Conservation (phyloP, 1,284 basidiomycete species). For the Malassezia cuniculi region DNA sequence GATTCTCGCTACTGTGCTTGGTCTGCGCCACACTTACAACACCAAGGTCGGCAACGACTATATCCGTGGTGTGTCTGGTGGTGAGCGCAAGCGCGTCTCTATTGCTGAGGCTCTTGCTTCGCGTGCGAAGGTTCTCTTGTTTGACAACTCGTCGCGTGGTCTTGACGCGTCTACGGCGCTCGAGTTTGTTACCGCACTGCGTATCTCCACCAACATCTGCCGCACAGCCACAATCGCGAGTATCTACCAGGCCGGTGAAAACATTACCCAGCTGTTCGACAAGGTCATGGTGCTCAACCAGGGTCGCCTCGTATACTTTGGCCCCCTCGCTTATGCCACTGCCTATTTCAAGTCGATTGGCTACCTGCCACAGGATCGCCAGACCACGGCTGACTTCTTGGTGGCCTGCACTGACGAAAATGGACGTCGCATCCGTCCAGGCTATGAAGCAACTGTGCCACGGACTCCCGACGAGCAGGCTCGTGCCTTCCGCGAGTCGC, state of each 20-base stretch:
- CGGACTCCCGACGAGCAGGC: constrained; percentile 20
- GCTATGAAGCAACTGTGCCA: constrained; percentile 18
- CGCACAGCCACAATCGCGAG: constrained; percentile 32
- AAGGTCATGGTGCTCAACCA: constrained; percentile 55
- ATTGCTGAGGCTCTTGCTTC: constrained; percentile 46
- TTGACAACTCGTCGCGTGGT: constrained; percentile 47
- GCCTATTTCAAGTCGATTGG: constrained; percentile 61
- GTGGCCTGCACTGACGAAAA: constrained; percentile 57
- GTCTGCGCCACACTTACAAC: constrained; percentile 24
- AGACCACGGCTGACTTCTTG: constrained; percentile 54
- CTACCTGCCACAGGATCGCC: constrained; percentile 54
- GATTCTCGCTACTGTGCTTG: constrained; percentile 37
- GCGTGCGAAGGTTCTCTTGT: constrained; percentile 22
- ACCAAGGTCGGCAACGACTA: constrained; percentile 27
- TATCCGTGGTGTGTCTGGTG: constrained; percentile 47
- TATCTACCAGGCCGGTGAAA: constrained; percentile 55
- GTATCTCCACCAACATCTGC: constrained; percentile 46
- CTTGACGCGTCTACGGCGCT: constrained; percentile 29
- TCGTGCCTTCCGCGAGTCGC: constrained; percentile 17
- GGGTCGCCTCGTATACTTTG: constrained; percentile 70
- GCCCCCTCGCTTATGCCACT: constrained; percentile 59
- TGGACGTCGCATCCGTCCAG: constrained; percentile 49
- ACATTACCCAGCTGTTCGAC: constrained; percentile 47
- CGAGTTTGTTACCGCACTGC: constrained; percentile 35
- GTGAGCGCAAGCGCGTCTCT: constrained; percentile 30